Evolutionary conservation across 2,329 filamentous ascomycete species (phyloP).

Genomic region (Nannizziopsis barbatae): DNA sequence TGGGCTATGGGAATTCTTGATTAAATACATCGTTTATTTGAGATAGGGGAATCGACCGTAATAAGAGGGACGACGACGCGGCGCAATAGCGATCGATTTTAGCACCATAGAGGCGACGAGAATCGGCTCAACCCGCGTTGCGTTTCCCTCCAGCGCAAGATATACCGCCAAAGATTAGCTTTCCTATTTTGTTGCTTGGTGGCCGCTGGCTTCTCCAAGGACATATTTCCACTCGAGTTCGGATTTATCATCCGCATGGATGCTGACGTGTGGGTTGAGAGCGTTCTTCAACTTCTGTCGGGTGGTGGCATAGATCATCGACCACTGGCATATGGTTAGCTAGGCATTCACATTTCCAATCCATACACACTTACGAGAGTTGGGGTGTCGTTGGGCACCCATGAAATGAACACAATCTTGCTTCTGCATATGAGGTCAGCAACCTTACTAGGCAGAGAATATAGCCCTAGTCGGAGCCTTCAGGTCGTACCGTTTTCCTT

Average conservation of each 20-base stretch:
- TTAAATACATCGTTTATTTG: constrained; percentile 7
- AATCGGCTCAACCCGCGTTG: too few species aligned
- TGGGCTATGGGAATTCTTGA: not conserved
- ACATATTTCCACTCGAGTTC: constrained; percentile 37
- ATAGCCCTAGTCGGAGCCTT: not conserved
- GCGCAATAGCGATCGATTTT: constrained; percentile 1
- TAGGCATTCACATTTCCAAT: constrained; percentile 1
- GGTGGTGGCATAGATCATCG: constrained; percentile 43
- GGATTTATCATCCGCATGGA: constrained; percentile 33
- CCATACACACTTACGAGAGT: constrained; percentile 28
- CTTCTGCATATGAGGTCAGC: constrained; percentile 25
- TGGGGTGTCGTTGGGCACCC: constrained; percentile 33
- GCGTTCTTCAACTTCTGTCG: constrained; percentile 40
- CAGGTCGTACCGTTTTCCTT: constrained; percentile 38
- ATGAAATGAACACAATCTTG: constrained; percentile 44
- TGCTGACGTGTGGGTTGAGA: constrained; percentile 33
- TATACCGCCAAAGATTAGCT: not conserved
- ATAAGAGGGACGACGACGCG: not conserved
- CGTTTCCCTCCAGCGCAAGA: not conserved
- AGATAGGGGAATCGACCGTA: not conserved
- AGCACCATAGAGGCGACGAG: not conserved
- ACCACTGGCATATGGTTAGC: constrained; percentile 27
- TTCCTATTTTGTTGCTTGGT: constrained; percentile 9
- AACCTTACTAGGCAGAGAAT: not conserved
- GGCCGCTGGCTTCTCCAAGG: constrained; percentile 4